Base-by-base conservation (phyloP, 495 filamentous ascomycete genomes). In the Podospora appendiculata region DNA sequence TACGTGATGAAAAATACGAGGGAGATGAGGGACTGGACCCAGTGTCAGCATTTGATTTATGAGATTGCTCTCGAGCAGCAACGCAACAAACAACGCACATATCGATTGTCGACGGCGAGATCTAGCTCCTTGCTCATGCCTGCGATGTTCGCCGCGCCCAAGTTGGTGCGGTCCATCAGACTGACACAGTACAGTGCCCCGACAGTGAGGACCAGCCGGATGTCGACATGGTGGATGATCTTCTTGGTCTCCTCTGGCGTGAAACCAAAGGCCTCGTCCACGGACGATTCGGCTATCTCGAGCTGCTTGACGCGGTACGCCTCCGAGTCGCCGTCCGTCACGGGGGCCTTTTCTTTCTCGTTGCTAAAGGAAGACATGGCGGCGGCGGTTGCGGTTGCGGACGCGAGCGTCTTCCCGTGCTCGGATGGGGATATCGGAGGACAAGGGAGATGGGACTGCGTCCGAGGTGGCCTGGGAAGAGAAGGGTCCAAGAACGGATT, bases 1-100 rank as follows among this genome's bases (percentile, higher is more conserved):
- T 88, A 88, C 11, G 83, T 74, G 14, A 81, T 70, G 68, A 85
- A 88, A 70, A 88, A 87, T 57, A 85, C 76, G 32, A 86, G 64
- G 12, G 80, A 73, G 41, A 83, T 67, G 55, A 83, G 74, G 17
- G 72, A 77, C 73, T 85, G 25, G 25, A 55, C 8, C 18, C 14
- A n/a, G 38, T n/a, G 9, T 36, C 12, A 4, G 14, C 6, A 12
- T 6, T n/a, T 35, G 10, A 36, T 34, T 16, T 7, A 12, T 2
- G 11, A 12, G 2, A 4, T 41, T 41, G 4, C 38, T 16, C 14
- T 12, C 12, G 7, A 41, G 38, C 11, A 16, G 38, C 9, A 19
- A 9, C 4, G 3, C 10, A 10, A 7, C 10, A 10, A 5, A 14
- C 45, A 45, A 52, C 67, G 53, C 45, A 67, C 67, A 32, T 70